phyloP scores from a whole-genome alignment of 2,329 filamentous ascomycete genomes.

The Albifimbria verrucaria region DNA sequence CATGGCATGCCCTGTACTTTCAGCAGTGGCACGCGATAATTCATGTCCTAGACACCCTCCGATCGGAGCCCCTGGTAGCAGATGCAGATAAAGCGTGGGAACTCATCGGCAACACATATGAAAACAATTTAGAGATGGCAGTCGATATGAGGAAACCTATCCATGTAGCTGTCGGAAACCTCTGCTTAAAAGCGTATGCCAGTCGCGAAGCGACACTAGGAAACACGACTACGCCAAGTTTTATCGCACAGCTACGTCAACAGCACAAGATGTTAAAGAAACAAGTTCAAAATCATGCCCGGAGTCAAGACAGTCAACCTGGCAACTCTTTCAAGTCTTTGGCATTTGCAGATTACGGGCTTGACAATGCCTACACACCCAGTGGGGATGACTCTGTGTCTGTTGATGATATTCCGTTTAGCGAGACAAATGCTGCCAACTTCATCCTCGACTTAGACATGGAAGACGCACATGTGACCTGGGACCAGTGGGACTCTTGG shows the following conservation, averaged over 20 bases:
- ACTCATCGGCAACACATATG: neutral
- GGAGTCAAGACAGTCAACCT: neutral
- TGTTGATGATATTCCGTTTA: neutral
- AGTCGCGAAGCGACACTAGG: neutral
- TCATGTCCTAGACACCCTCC: constrained; percentile 2
- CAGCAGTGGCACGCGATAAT: constrained; percentile 4
- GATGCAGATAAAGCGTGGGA: neutral
- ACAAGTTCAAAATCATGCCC: too few species aligned
- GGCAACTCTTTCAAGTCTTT: neutral
- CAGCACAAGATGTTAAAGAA: neutral
- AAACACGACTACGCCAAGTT: neutral
- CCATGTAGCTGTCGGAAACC: neutral
- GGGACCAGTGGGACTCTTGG: neutral
- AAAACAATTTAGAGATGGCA: neutral
- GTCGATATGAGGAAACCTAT: neutral
- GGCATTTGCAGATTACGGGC: neutral
- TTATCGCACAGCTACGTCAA: neutral
- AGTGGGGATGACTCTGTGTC: neutral
- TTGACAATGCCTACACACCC: too few species aligned
- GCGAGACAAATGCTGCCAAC: neutral
- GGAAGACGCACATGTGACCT: neutral
- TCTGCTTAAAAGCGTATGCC: neutral
- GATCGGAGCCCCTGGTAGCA: neutral
- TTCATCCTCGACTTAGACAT: neutral
- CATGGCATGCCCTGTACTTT: constrained; percentile 1